Evolutionary conservation across 164 flowering plant genomes (phyloP), one percentile per base, ranked within the genome.

Genomic region (Kingdonia uniflora): DNA sequence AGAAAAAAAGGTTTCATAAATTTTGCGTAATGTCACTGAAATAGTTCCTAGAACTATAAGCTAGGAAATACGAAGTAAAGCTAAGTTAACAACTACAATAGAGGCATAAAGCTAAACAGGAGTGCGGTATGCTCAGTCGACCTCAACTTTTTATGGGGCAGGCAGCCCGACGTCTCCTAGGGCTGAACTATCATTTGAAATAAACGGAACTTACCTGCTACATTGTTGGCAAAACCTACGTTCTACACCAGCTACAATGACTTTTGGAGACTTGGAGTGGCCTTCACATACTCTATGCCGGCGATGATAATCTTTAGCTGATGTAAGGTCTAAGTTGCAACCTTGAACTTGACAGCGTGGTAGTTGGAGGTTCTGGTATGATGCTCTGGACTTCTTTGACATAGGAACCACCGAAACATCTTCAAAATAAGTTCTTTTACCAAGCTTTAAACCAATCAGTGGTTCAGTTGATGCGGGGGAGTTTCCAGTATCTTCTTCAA

Each of bases 151-250:
- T n/a, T n/a, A n/a, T n/a, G n/a, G n/a, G n/a, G n/a, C n/a, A n/a
- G n/a, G n/a, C n/a, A n/a, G n/a, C n/a, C n/a, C n/a, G n/a, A n/a
- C n/a, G n/a, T n/a, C n/a, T n/a, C n/a, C n/a, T n/a, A n/a, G n/a
- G n/a, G n/a, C n/a, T n/a, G n/a, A n/a, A n/a, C n/a, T n/a, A n/a
- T n/a, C n/a, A n/a, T n/a, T n/a, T n/a, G n/a, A n/a, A n/a, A n/a
- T n/a, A n/a, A n/a, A n/a, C n/a, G 58, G 55, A 50, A 49, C 43
- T 54, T 63, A 84, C 97, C 97, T 84, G 82, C 97, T 89, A 67
- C 97, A 89, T 63, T 89, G 95, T 59, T 88, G 97, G 65, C 97
- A 88, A 71, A 88, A 88, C 58, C 97, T 71, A 8, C 84, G 85
- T 43, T 78, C 95, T 44, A 65, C 42, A 52, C 97, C 97, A 55